Percentiles rank a stretch among this genome's conserved stretches.
Conservation (phyloP, 495 filamentous ascomycete species). For the Aspergillus indologenus region DNA sequence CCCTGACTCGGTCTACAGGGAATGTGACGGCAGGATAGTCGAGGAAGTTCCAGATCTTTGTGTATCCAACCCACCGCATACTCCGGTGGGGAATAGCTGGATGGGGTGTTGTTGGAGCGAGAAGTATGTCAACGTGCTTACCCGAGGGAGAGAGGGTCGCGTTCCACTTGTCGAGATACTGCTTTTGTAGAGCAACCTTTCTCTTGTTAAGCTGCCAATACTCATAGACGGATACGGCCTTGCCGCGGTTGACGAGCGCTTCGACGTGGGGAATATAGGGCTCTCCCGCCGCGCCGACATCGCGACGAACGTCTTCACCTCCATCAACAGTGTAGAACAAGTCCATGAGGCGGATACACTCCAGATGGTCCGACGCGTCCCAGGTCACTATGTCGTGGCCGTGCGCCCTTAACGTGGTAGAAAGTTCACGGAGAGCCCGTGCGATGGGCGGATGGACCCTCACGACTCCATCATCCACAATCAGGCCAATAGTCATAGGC, state of each 20-base stretch:
- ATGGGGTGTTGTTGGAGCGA: slow-evolving; percentile 52
- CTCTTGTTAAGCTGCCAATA: slow-evolving; percentile 57
- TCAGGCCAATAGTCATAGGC: slow-evolving; percentile 46
- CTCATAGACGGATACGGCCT: slow-evolving; percentile 51
- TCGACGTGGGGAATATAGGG: slow-evolving; percentile 54
- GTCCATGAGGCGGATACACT: slow-evolving; percentile 49
- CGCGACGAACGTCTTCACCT: slow-evolving; percentile 51
- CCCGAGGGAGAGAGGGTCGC: slow-evolving; percentile 42
- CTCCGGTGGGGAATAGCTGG: slow-evolving; percentile 46
- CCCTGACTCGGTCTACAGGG: slow-evolving; percentile 51
- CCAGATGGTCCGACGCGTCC: slow-evolving; percentile 40
- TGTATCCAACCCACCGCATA: slow-evolving; percentile 56
- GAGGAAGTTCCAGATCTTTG: slow-evolving; percentile 66
- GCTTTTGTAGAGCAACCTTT: slow-evolving; percentile 49
- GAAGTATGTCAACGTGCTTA: slow-evolving; percentile 58
- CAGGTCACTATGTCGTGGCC: slow-evolving; percentile 51
- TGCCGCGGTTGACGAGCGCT: slow-evolving; percentile 42
- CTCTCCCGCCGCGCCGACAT: slow-evolving; percentile 47
- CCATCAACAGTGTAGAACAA: slow-evolving; percentile 54
- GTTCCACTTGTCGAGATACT: slow-evolving; percentile 57
- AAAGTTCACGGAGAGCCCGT: slow-evolving; percentile 39
- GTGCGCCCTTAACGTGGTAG: slow-evolving; percentile 28
- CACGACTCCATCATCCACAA: slow-evolving; percentile 50
- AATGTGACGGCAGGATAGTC: slow-evolving; percentile 60
- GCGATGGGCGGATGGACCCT: slow-evolving; percentile 48